Evolutionary conservation across 1,284 basidiomycete species (phyloP).

Genomic region (Chondrostereum purpureum): DNA sequence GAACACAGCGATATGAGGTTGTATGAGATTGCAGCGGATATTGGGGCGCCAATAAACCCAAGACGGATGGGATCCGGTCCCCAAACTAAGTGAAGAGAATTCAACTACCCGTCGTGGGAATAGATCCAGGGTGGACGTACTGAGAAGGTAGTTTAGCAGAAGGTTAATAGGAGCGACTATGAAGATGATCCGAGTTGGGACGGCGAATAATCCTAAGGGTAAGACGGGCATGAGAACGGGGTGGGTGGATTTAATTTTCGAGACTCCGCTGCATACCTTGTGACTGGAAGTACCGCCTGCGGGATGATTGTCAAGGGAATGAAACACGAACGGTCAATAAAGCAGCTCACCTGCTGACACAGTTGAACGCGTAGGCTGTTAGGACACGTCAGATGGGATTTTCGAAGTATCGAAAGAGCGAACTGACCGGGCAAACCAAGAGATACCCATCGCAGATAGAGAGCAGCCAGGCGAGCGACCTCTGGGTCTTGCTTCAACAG

Average conservation of each 20-base stretch:
- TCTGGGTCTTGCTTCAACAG: constrained; percentile 80
- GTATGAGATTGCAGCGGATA: constrained; percentile 85
- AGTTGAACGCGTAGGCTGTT: constrained; percentile 75
- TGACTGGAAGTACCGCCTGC: constrained; percentile 82
- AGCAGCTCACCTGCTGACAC: constrained; percentile 48
- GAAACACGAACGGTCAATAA: neutral
- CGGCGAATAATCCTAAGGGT: constrained; percentile 66
- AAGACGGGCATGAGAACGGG: neutral
- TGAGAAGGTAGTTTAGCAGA: constrained; percentile 78
- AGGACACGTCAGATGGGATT: neutral
- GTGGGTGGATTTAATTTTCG: neutral
- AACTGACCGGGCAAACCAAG: constrained; percentile 69
- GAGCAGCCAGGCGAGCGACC: constrained; percentile 72
- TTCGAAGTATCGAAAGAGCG: constrained; percentile 1
- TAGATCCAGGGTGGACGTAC: constrained; percentile 25
- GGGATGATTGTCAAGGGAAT: constrained; percentile 10
- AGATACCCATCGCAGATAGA: constrained; percentile 74
- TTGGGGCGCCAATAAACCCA: constrained; percentile 90
- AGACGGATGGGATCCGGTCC: constrained; percentile 72
- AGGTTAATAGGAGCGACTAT: constrained; percentile 86
- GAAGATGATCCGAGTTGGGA: constrained; percentile 83
- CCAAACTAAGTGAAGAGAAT: no score
- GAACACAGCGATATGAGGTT: constrained; percentile 74
- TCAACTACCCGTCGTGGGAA: constrained; percentile 21
- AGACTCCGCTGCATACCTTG: constrained; percentile 44